A percentile compares a stretch with the other conserved stretches of the same genome.
Conservation (phyloP, 2,329 filamentous ascomycete genomes). For the Blastomyces parvus region DNA sequence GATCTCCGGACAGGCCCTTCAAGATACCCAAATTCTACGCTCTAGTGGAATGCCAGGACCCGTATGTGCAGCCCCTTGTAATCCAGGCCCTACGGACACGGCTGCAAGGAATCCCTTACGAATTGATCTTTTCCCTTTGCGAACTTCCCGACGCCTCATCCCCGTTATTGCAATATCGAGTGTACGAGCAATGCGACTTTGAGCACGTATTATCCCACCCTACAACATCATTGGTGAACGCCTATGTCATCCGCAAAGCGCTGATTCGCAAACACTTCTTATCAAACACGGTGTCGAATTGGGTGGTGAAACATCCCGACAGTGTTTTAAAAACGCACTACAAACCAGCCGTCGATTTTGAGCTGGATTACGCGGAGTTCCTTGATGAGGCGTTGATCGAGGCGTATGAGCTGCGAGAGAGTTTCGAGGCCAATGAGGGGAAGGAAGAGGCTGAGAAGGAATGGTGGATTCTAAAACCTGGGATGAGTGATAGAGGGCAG, state of each 20-base stretch:
- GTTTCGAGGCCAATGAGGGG: constrained; percentile 58
- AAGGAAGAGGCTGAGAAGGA: constrained; percentile 56
- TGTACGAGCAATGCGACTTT: constrained; percentile 85
- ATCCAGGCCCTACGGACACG: constrained; percentile 57
- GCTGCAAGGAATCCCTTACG: constrained; percentile 48
- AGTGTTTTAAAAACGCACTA: constrained; percentile 61
- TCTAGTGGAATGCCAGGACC: constrained; percentile 72
- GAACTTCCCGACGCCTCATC: constrained; percentile 39
- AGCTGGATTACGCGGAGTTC: constrained; percentile 95
- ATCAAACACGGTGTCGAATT: constrained; percentile 70
- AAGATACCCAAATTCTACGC: constrained; percentile 48
- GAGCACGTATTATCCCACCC: constrained; percentile 58
- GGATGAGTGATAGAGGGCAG: constrained; percentile 94
- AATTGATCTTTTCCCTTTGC: constrained; percentile 45
- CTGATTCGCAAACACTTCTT: constrained; percentile 95
- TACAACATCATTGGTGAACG: constrained; percentile 61
- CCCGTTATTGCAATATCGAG: constrained; percentile 64
- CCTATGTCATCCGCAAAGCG: constrained; percentile 92
- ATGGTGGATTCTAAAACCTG: constrained; percentile 98
- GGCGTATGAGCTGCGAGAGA: constrained; percentile 75
- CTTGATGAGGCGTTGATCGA: constrained; percentile 87
- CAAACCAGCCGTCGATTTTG: constrained; percentile 73
- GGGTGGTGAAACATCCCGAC: constrained; percentile 71
- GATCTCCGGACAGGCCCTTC: constrained; percentile 11
- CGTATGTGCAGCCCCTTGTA: constrained; percentile 82